Conservation (phyloP, 306 rosid genomes). For the Gillenia trifoliata region DNA sequence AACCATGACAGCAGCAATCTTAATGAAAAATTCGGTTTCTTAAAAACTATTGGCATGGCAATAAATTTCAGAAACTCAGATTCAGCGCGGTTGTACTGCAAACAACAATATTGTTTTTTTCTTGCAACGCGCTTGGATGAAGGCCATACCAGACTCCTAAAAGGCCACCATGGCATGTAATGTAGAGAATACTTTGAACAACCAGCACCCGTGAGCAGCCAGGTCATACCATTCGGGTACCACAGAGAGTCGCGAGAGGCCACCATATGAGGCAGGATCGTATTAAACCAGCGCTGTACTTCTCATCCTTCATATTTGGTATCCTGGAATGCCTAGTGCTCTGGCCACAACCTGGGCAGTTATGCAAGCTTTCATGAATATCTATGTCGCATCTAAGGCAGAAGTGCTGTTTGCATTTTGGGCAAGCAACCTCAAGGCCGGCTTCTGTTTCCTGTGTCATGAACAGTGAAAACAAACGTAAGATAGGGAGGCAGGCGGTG, state of each 20-base stretch:
- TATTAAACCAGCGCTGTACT: neutral
- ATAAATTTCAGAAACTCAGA: neutral
- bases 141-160: neutral
- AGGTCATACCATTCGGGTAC: neutral
- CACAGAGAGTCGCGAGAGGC: neutral
- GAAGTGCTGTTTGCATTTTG: slow-evolving; percentile 82
- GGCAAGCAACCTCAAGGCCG: slow-evolving; percentile 65
- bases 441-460: slow-evolving; percentile 69
- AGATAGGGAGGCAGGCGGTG: slow-evolving; percentile 7
- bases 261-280: neutral
- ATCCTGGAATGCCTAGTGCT: slow-evolving; percentile 61
- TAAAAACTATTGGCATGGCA: no score
- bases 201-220: neutral
- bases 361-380: slow-evolving; percentile 90
- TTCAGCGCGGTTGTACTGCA: no score
- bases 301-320: slow-evolving; percentile 30
- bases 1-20: no score
- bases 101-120: neutral
- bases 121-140: neutral
- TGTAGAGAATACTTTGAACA: neutral
- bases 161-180: neutral
- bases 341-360: slow-evolving; percentile 97
- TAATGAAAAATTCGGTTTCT: no score
- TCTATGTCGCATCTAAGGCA: no score
- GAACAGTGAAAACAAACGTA: slow-evolving; percentile 9